These are phyloP conservation scores for Pulicaria dysenterica DNA, from an alignment of 129 eudicot genomes.

Conservation along the genomic window DNA sequence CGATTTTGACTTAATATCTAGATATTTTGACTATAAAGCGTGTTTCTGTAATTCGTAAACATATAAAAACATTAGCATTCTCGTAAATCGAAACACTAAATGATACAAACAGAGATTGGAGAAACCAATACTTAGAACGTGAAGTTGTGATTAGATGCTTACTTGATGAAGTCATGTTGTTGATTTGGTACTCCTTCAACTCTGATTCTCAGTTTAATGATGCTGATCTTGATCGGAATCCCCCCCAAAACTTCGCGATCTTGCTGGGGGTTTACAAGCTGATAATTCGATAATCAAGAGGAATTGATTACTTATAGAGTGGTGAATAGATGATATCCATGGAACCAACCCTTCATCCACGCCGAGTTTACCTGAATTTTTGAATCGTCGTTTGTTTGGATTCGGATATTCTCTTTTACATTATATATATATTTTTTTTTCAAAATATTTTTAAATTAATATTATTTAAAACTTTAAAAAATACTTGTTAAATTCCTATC, in stretches of 20 bases:
- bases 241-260: neutral
- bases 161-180: slow-evolving; percentile 37
- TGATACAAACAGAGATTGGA: too few relatives aligned
- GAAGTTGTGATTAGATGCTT: slow-evolving; percentile 21
- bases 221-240: slow-evolving; percentile 15
- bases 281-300: neutral
- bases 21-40: slow-evolving; percentile 6
- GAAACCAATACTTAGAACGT: too few relatives aligned
- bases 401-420: slow-evolving; percentile 28
- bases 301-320: slow-evolving; percentile 13
- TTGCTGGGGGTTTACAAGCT: neutral
- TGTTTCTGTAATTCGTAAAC: neutral
- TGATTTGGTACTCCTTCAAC: slow-evolving; percentile 4
- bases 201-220: slow-evolving; percentile 3
- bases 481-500: neutral
- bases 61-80: slow-evolving; percentile 3
- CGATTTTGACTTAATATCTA: neutral
- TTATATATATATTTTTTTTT: neutral
- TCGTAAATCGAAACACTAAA: neutral
- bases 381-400: slow-evolving; percentile 14
- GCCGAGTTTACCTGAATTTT: slow-evolving; percentile 31
- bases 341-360: slow-evolving; percentile 17
- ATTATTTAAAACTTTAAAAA: too few relatives aligned
- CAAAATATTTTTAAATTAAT: neutral
- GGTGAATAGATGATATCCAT: neutral